Evolutionary conservation across 495 filamentous ascomycete genomes (phyloP), one percentile per base, ranked within the genome.

Genomic region (Polyplosphaeria fusca): DNA sequence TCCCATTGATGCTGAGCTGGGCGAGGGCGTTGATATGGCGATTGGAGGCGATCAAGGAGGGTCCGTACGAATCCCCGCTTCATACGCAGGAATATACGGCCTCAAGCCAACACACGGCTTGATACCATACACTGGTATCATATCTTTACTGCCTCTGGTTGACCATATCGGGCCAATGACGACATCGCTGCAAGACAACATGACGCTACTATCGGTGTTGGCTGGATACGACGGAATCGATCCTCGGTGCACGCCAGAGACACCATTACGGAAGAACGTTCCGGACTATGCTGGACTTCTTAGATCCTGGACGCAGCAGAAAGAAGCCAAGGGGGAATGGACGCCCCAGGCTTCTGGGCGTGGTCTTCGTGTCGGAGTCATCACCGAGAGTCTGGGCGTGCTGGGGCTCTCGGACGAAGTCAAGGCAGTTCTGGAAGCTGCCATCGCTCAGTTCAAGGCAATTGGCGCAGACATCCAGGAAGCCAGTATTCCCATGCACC

Each of bases 61-160:
- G 16, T 72, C 69, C 1, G 71, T 73, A 45, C 67, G 74, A 3
- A 67, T 63, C 16, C 74, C 72, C 0, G 70, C 68, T 14, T 54
- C 66, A 4, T 59, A 68, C 25, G 66, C 71, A 41, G 74, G 74
- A n/a, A 43, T 73, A 0, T 76, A 65, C 50, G 73, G 68, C 3
- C 24, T 61, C 16, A 61, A 61, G 24, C 45, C 59, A 20, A 55
- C 58, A 0, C 56, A 60, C 40, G 56, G 56, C 3, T 32, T 60
- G 30, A 27, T 53, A 3, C 56, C 55, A 19, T 58, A 58, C 40
- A 58, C 55, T 4, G 55, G 55, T 2, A 58, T 58, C 28, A 50
- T 58, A 1, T 44, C 46, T 27, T 24, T 58, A 19, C 7, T 58
- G 14, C 55, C 55, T 18, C 42, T 58, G 45, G 51, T 58, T 45